Evolutionary conservation across 331 rosid genomes (phyloP).

Genomic region (Dryas integrifolia): DNA sequence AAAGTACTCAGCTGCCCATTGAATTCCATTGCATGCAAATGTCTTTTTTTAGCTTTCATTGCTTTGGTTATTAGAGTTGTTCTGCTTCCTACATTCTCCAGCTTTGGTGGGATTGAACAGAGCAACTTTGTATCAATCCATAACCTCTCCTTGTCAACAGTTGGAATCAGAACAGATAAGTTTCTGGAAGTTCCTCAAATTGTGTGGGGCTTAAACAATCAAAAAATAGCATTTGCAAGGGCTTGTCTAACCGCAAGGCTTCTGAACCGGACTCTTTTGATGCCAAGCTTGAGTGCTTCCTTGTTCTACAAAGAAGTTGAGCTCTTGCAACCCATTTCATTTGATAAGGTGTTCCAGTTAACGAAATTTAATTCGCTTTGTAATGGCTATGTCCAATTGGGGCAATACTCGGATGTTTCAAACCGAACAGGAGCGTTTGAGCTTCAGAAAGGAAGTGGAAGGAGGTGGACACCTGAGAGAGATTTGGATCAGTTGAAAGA

Average conservation of each 20-base stretch:
- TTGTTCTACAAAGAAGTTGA: slow-evolving; percentile 83
- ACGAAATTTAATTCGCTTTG: slow-evolving; percentile 66
- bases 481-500: slow-evolving; percentile 69
- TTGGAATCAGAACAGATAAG: slow-evolving; percentile 47
- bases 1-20: slow-evolving; percentile 36
- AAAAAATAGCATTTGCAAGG: slow-evolving; percentile 90
- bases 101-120: slow-evolving; percentile 42
- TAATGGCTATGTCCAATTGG: slow-evolving; percentile 57
- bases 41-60: slow-evolving; percentile 49
- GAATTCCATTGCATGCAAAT: slow-evolving; percentile 60
- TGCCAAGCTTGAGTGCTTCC: slow-evolving; percentile 95
- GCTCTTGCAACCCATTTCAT: slow-evolving; percentile 65
- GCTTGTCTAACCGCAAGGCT: slow-evolving; percentile 83
- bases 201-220: slow-evolving; percentile 92
- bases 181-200: slow-evolving; percentile 83
- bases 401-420: slow-evolving; percentile 41
- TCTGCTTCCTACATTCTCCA: slow-evolving; percentile 43
- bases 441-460: slow-evolving; percentile 90
- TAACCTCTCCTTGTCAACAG: slow-evolving; percentile 30
- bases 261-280: slow-evolving; percentile 79
- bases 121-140: slow-evolving; percentile 35
- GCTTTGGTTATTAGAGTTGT: slow-evolving; percentile 56
- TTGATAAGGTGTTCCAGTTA: slow-evolving; percentile 71
- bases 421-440: slow-evolving; percentile 49
- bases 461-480: slow-evolving; percentile 80